Conservation (phyloP, 1,139 yeast species). For the Hemisphaericaspora xylofermentans region DNA sequence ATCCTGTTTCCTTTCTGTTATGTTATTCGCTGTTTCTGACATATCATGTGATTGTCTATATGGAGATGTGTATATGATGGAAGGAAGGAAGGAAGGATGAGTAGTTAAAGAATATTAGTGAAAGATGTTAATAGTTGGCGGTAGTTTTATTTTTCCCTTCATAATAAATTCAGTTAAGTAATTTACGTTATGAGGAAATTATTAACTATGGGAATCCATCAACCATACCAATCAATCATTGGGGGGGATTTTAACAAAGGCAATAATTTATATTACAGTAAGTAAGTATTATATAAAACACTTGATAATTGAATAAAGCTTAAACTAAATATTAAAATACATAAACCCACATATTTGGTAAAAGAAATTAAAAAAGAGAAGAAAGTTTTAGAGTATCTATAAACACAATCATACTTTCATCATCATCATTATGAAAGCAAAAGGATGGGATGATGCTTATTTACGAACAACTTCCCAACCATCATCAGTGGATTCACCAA, state of each 20-base stretch:
- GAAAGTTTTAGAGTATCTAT: constrained; percentile 5
- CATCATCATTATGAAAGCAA: too few relatives aligned
- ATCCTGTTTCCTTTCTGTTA: constrained; percentile 16
- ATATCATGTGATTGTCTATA: not conserved
- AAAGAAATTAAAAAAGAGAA: not conserved
- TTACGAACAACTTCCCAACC: constrained; percentile 71
- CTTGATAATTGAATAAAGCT: not conserved
- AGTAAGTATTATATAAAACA: too few relatives aligned
- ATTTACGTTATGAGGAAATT: too few relatives aligned
- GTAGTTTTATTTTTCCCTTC: too few relatives aligned
- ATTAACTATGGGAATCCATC: too few relatives aligned
- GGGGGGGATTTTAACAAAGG: too few relatives aligned
- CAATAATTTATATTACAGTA: too few relatives aligned
- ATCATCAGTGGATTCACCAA: constrained; percentile 32
- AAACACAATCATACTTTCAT: constrained; percentile 2
- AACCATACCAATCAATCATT: too few relatives aligned
- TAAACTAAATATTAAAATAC: not conserved
- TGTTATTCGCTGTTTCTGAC: constrained; percentile 4
- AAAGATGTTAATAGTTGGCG: too few relatives aligned
- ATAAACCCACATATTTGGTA: not conserved
- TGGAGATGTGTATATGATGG: not conserved
- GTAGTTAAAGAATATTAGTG: too few relatives aligned
- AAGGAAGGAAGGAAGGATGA: not conserved
- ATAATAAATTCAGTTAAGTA: too few relatives aligned
- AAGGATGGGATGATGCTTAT: constrained; percentile 11